A percentile compares a stretch with the other conserved stretches of the same genome.
These are phyloP conservation scores for Skeletonema menzelii DNA, from an alignment of 108 stramenopile genomes.

Conservation along the genomic window DNA sequence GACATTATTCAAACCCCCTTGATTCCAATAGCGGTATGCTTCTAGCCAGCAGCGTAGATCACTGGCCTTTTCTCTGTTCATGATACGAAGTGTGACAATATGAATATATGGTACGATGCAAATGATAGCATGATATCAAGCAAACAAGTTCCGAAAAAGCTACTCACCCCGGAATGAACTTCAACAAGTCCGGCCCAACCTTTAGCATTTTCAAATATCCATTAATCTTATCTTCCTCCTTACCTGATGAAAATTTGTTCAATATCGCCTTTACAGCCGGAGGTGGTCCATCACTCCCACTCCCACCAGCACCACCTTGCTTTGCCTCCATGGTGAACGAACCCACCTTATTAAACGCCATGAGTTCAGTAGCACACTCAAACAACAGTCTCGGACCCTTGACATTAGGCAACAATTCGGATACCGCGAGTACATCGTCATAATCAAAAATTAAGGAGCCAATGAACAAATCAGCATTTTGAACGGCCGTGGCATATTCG, in stretches of 20 bases:
- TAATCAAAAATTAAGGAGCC: constrained; percentile 82
- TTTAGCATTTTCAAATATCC: constrained; percentile 87
- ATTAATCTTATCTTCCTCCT: constrained; percentile 82
- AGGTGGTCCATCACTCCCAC: constrained; percentile 68
- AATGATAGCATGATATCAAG: neutral
- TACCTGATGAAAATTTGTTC: constrained; percentile 72
- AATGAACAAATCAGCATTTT: constrained; percentile 74
- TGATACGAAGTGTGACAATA: neutral
- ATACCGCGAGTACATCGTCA: constrained; percentile 46
- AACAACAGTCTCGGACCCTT: constrained; percentile 70
- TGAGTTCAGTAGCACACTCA: constrained; percentile 86
- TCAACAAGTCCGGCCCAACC: constrained; percentile 77
- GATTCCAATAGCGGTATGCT: constrained; percentile 89
- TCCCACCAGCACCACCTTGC: constrained; percentile 25
- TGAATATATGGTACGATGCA: too few relatives aligned
- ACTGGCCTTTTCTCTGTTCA: constrained; percentile 72
- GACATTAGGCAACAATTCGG: constrained; percentile 42
- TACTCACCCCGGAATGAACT: constrained; percentile 69
- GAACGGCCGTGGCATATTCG: constrained; percentile 54
- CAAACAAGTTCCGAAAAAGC: neutral
- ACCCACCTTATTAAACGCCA: constrained; percentile 73
- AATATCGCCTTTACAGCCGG: constrained; percentile 81
- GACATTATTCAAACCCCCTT: constrained; percentile 68
- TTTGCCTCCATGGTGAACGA: constrained; percentile 59
- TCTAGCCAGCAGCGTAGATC: constrained; percentile 86